phyloP scores from a whole-genome alignment of 352 stramenopile species.

The Phytophthora meadii region DNA sequence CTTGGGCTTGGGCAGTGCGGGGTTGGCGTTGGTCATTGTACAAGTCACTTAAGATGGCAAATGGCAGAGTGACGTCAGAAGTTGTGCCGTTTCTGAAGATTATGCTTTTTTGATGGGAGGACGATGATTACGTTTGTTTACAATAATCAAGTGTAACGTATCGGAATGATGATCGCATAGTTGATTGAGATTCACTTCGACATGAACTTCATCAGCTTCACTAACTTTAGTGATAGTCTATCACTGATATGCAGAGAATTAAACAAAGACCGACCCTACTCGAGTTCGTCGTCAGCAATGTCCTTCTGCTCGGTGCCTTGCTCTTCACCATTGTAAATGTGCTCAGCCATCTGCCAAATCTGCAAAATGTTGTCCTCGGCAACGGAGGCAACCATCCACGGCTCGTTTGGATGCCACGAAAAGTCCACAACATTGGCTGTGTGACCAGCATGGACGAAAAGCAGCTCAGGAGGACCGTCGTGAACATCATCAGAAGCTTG shows the following conservation, averaged over 20 bases:
- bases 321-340: slow-evolving; percentile 95
- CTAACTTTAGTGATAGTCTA: too few species aligned
- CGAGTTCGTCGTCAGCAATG: slow-evolving; percentile 71
- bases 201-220: background rate
- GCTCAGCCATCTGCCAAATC: slow-evolving; percentile 98
- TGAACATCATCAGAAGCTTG: slow-evolving; percentile 96
- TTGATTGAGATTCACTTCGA: slow-evolving; percentile 1
- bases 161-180: slow-evolving; percentile 10
- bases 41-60: slow-evolving; percentile 8
- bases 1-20: slow-evolving; percentile 18
- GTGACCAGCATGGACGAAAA: slow-evolving; percentile 99
- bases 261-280: slow-evolving; percentile 40
- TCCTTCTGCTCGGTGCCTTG: slow-evolving; percentile 56
- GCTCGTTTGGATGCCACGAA: slow-evolving; percentile 95
- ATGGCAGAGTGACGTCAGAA: slow-evolving; percentile 22
- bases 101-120: slow-evolving; percentile 5
- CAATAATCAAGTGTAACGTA: slow-evolving; percentile 8
- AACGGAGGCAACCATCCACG: slow-evolving; percentile 96
- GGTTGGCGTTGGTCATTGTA: slow-evolving; percentile 19
- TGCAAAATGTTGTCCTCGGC: slow-evolving; percentile 99
- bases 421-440: slow-evolving; percentile 98
- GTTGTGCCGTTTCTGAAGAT: slow-evolving; percentile 26
- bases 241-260: too few species aligned
- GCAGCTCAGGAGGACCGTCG: slow-evolving; percentile 97
- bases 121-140: slow-evolving; percentile 11